Percentiles rank a stretch among this genome's conserved stretches.
Evolutionary conservation across 2,329 filamentous ascomycete species (phyloP).

Genomic region (Claviceps sp.): DNA sequence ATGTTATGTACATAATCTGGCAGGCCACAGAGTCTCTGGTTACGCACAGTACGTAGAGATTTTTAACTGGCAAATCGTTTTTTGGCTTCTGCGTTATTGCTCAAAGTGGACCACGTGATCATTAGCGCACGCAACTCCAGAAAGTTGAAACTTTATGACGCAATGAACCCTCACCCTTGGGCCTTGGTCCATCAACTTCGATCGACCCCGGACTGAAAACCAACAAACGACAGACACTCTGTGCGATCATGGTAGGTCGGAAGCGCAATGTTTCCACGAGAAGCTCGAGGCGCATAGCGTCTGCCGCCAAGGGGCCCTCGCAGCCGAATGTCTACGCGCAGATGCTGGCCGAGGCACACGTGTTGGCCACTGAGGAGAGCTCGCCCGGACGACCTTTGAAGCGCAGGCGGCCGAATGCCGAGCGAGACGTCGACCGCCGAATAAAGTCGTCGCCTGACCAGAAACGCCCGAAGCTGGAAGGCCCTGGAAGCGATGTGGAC

Average conservation of each 20-base stretch:
- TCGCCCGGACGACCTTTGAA: constrained; percentile 28
- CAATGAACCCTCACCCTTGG: background rate
- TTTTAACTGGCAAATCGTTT: too few species aligned
- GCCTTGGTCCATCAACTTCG: background rate
- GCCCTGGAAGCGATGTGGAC: constrained; percentile 8
- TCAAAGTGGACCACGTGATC: constrained; percentile 8
- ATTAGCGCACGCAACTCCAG: constrained; percentile 6
- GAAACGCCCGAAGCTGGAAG: background rate
- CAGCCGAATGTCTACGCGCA: constrained; percentile 31
- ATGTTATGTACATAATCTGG: too few species aligned
- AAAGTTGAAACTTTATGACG: constrained; percentile 7
- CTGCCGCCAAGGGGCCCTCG: constrained; percentile 8
- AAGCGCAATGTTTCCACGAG: constrained; percentile 16
- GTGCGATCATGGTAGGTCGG: constrained; percentile 18
- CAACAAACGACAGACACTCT: background rate
- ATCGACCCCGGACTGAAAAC: background rate
- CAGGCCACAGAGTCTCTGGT: too few species aligned
- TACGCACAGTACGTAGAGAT: too few species aligned
- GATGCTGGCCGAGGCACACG: constrained; percentile 37
- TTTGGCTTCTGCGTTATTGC: too few species aligned
- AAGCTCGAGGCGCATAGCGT: constrained; percentile 9
- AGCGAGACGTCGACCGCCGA: background rate
- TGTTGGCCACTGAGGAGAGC: constrained; percentile 15
- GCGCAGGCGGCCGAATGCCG: constrained; percentile 17
- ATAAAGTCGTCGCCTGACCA: background rate